Conservation (phyloP, 164 flowering plant genomes). For the Berberis vulgaris region DNA sequence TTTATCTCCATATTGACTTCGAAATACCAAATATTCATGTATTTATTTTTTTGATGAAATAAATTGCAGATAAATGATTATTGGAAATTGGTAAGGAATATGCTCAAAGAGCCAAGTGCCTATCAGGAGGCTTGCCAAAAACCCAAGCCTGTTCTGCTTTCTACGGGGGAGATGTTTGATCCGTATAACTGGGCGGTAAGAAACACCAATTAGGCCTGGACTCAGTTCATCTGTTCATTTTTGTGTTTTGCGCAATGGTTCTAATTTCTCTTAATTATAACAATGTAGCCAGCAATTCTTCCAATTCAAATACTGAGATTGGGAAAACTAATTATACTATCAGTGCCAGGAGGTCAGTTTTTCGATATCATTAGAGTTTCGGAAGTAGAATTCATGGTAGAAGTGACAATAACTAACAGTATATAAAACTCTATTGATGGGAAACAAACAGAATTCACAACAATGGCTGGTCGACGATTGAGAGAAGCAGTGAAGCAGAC, state of each 20-base stretch:
- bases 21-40: too few relatives aligned
- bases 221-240: background rate
- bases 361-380: background rate
- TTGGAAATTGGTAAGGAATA: slow-evolving; percentile 38
- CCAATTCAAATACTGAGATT: slow-evolving; percentile 61
- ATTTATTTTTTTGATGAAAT: background rate
- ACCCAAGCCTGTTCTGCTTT: slow-evolving; percentile 47
- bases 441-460: slow-evolving; percentile 17
- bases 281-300: slow-evolving; percentile 52
- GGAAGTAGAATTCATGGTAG: too few relatives aligned
- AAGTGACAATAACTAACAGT: too few relatives aligned
- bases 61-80: slow-evolving; percentile 28
- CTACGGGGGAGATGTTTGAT: slow-evolving; percentile 53
- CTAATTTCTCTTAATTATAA: background rate
- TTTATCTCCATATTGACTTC: too few relatives aligned
- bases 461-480: slow-evolving; percentile 55
- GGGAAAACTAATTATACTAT: slow-evolving; percentile 49
- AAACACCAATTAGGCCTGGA: background rate
- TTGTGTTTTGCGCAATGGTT: background rate
- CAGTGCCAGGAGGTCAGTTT: slow-evolving; percentile 59
- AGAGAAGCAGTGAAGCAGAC: slow-evolving; percentile 46
- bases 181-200: slow-evolving; percentile 73
- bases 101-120: slow-evolving; percentile 36
- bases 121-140: slow-evolving; percentile 46
- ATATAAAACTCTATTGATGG: too few relatives aligned